Conservation (phyloP, 768 basidiomycete genomes). For the Russula vinacea region DNA sequence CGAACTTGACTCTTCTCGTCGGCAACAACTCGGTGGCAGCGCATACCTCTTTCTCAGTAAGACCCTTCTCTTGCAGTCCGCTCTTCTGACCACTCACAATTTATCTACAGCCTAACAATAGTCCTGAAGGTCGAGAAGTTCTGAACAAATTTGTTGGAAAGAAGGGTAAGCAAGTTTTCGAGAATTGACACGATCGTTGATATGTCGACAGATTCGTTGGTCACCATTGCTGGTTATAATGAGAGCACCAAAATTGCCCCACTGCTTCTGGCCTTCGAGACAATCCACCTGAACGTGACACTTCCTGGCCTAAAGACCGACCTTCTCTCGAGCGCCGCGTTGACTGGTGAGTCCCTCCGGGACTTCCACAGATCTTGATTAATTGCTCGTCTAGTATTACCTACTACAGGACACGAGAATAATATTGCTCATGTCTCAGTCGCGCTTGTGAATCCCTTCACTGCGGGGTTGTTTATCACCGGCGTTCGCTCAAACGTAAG, state of each 20-base stretch:
- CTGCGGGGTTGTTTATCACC: constrained; percentile 54
- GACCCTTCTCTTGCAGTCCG: not conserved
- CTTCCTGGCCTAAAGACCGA: constrained; percentile 60
- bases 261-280: constrained; percentile 57
- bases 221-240: constrained; percentile 56
- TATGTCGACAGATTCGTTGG: constrained; percentile 45
- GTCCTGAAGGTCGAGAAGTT: constrained; percentile 56
- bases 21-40: constrained; percentile 58
- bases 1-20: constrained; percentile 54
- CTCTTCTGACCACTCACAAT: constrained; percentile 13
- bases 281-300: constrained; percentile 51
- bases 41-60: constrained; percentile 48
- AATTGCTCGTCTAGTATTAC: constrained; percentile 44
- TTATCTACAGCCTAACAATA: constrained; percentile 52
- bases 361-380: not conserved
- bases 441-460: constrained; percentile 64
- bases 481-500: constrained; percentile 58
- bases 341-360: constrained; percentile 43
- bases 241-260: constrained; percentile 60
- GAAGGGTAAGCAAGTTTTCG: constrained; percentile 41
- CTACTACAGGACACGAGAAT: constrained; percentile 58
- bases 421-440: constrained; percentile 67
- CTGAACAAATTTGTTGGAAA: constrained; percentile 66
- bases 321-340: constrained; percentile 53
- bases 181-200: not conserved